These are phyloP conservation scores for Ceratobasidium papillatum DNA, from an alignment of 1,284 basidiomycete species.

Conservation along the genomic window DNA sequence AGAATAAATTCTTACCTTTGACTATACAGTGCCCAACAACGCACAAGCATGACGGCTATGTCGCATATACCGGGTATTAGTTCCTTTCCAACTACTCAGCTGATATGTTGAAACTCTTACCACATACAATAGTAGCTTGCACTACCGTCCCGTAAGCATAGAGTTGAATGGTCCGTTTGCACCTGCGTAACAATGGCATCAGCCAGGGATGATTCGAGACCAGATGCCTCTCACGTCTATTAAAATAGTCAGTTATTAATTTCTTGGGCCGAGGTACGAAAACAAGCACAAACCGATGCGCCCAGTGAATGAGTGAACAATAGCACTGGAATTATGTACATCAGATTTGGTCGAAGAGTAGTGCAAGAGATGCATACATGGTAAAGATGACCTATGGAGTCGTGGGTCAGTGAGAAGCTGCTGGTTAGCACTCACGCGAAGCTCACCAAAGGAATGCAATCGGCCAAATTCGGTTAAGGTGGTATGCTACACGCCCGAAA, in stretches of 20 bases:
- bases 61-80: not conserved
- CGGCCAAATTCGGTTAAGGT: constrained; percentile 18
- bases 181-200: not conserved
- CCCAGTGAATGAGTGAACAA: constrained; percentile 8
- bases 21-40: constrained; percentile 24
- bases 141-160: constrained; percentile 8
- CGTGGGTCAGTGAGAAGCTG: not conserved
- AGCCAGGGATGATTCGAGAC: not conserved
- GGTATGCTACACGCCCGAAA: constrained; percentile 8
- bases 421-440: not conserved
- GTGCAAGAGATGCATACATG: not conserved
- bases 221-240: constrained; percentile 2
- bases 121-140: not conserved
- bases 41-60: constrained; percentile 4
- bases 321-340: not conserved
- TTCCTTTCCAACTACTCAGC: not conserved
- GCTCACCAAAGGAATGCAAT: constrained; percentile 18
- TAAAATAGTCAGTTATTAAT: not conserved
- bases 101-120: not conserved
- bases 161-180: not conserved
- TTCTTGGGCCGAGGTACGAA: not conserved
- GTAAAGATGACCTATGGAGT: not conserved
- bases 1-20: not conserved
- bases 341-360: not conserved
- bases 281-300: not conserved